Base-by-base conservation (phyloP, 78 protist genomes). In the Polysphondylium violaceum region DNA sequence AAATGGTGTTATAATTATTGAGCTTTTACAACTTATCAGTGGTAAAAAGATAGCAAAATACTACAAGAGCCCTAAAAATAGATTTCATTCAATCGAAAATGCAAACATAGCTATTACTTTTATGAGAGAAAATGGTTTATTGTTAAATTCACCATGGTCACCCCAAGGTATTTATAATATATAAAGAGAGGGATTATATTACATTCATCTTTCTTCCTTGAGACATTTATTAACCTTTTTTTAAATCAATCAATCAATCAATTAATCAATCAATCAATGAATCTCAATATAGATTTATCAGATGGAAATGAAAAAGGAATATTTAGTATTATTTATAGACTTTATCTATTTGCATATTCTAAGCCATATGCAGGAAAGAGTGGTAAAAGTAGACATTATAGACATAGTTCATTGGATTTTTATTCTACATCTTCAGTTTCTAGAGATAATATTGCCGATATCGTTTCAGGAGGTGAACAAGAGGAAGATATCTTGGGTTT, bases 271-370 rank as follows among this genome's bases (percentile, higher is more conserved):
- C n/a, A n/a, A n/a, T n/a, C n/a, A n/a, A n/a, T n/a, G n/a, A n/a
- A n/a, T n/a, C n/a, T n/a, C n/a, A n/a, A 31, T 36, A 43, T 53
- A 79, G 91, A 83, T 59, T 59, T 83, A 2, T 69, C 63, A 14
- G 91, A 83, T 69, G 91, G 91, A 16, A 83, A 69, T 58, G 77
- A 83, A 50, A 83, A 83, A 33, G 35, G 43, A 21, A 69, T 83
- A 44, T 59, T 58, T 25, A 83, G 91, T 83, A 44, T 59, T 11
- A 83, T 83, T 3, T 83, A 83, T 69, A 67, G 76, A 27, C n/a
- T 83, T 38, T 83, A 83, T 59, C 58, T 83, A 71, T 27, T 43
- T 23, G 78, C 35, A 16, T 33, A 72, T 50, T 40, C 51, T 16
- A 69, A 50, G 19, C 35, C 61, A 41, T 25, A n/a, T n/a, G n/a